Conservation (phyloP, 139 green algal species). For the Chlorella ohadii region DNA sequence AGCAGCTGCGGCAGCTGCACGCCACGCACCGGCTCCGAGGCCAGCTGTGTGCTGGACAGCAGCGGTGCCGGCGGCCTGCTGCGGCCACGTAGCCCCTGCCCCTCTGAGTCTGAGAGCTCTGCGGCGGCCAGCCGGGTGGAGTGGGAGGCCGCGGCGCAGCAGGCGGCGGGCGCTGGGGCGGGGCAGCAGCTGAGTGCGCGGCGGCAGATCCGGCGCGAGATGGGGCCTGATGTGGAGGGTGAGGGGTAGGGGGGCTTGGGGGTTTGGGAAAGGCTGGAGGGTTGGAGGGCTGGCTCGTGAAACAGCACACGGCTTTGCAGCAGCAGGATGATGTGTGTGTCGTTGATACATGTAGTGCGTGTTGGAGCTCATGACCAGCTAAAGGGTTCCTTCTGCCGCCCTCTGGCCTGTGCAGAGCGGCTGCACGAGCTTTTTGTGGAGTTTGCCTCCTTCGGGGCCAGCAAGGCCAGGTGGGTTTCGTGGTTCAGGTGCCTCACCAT, state of each 20-base stretch:
- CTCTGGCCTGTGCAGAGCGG: neutral
- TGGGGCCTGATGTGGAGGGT: conserved; percentile 10
- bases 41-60: neutral
- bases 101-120: too few relatives aligned
- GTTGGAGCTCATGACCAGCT: too few relatives aligned
- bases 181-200: neutral
- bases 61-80: too few relatives aligned
- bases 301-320: too few relatives aligned
- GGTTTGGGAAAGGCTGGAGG: too few relatives aligned
- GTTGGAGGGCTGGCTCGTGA: too few relatives aligned
- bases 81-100: too few relatives aligned
- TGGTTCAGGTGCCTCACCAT: too few relatives aligned
- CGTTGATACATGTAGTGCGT: too few relatives aligned
- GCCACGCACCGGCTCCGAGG: neutral
- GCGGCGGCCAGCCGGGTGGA: neutral
- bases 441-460: neutral
- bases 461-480: conserved; percentile 7
- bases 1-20: conserved; percentile 25
- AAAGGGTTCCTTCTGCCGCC: too few relatives aligned
- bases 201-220: conserved; percentile 2
- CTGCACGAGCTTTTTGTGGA: conserved; percentile 5
- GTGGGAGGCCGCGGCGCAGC: neutral
- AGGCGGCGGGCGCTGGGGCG: neutral
- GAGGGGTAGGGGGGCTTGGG: neutral
- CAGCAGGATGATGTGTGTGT: too few relatives aligned